Evolutionary conservation across 1,284 basidiomycete species (phyloP).

Genomic region (Sparassis latifolia): DNA sequence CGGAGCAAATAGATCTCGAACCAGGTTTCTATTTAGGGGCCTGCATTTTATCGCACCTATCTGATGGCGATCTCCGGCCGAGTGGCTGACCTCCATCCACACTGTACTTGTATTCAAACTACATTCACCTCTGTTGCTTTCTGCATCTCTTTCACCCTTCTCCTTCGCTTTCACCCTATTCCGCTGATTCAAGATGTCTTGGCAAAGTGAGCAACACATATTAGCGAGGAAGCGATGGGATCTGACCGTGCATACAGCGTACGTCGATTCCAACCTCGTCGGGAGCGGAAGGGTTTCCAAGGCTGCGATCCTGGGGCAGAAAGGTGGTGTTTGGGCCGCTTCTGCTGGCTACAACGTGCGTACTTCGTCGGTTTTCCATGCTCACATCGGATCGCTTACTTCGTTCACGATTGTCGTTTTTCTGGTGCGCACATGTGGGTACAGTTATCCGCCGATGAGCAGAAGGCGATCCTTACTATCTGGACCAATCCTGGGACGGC

Average conservation of each 20-base stretch:
- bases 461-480: constrained; percentile 56
- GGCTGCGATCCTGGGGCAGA: constrained; percentile 82
- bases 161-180: not conserved
- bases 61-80: constrained; percentile 20
- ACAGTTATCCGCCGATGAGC: constrained; percentile 74
- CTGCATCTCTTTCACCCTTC: constrained; percentile 1
- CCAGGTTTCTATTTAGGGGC: not conserved
- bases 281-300: constrained; percentile 69
- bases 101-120: constrained; percentile 5
- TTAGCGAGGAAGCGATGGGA: too few species aligned
- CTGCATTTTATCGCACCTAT: constrained; percentile 9
- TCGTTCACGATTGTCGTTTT: not conserved
- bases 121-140: constrained; percentile 5
- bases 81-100: not conserved
- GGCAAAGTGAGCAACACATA: constrained; percentile 24
- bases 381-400: not conserved
- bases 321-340: constrained; percentile 86
- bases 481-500: constrained; percentile 42
- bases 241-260: constrained; percentile 41
- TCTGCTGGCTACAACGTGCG: constrained; percentile 72
- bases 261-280: constrained; percentile 85
- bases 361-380: not conserved
- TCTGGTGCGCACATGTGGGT: not conserved
- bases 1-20: not conserved
- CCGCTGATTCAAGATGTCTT: constrained; percentile 24